Percentiles rank a stretch among this genome's conserved stretches.
Conservation (phyloP, 139 green algal genomes). For the Auxenochlorella pyrenoidosa region DNA sequence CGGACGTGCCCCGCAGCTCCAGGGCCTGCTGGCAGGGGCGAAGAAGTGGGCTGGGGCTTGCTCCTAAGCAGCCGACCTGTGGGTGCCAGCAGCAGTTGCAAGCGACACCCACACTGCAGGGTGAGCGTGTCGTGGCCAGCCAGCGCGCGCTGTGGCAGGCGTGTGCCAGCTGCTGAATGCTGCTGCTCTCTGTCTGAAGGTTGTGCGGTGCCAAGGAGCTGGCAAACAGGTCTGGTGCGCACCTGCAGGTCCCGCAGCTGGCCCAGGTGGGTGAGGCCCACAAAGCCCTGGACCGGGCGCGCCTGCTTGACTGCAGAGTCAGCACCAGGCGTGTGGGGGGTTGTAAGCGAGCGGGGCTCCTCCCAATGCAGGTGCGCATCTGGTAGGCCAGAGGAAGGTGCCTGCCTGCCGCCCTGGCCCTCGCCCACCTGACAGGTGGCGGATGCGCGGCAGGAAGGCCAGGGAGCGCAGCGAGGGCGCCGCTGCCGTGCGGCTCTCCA, state of each 20-base stretch:
- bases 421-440: constrained; percentile 8
- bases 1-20: neutral
- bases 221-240: neutral
- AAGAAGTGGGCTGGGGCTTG: too few species aligned
- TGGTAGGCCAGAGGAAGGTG: too few species aligned
- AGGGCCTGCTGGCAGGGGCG: neutral
- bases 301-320: constrained; percentile 2
- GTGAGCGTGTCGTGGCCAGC: neutral
- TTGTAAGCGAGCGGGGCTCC: neutral
- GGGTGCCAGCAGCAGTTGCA: too few species aligned
- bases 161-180: too few species aligned
- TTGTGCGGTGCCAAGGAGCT: too few species aligned
- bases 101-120: too few species aligned
- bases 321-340: neutral
- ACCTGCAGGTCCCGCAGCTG: neutral
- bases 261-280: constrained; percentile 9
- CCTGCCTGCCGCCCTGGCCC: neutral
- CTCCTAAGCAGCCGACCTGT: too few species aligned
- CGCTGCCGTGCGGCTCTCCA: neutral
- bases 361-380: neutral
- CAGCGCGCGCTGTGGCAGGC: too few species aligned
- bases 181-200: neutral
- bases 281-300: neutral
- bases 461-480: constrained; percentile 21
- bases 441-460: constrained; percentile 20